Percentiles rank a stretch among this genome's conserved stretches.
These are phyloP conservation scores for Mycena metata DNA, from an alignment of 768 basidiomycete genomes.

Conservation along the genomic window DNA sequence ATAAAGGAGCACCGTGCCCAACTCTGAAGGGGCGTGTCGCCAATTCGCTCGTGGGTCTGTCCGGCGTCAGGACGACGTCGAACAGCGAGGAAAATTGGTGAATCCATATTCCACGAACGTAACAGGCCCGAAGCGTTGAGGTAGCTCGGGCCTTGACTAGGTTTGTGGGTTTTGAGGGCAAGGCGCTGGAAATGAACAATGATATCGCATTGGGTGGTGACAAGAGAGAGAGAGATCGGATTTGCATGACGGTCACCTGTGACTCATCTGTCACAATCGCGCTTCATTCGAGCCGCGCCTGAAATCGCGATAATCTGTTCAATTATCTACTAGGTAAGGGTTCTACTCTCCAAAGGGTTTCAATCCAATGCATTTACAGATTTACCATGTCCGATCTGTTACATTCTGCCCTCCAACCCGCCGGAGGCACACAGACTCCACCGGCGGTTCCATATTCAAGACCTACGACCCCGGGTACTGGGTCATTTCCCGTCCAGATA, in stretches of 20 bases:
- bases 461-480: slow-evolving; percentile 63
- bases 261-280: too few relatives aligned
- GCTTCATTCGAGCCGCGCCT: too few relatives aligned
- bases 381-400: slow-evolving; percentile 26
- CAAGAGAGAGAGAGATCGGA: neutral
- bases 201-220: neutral
- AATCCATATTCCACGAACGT: slow-evolving; percentile 39
- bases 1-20: slow-evolving; percentile 26
- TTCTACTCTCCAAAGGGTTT: too few relatives aligned
- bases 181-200: neutral
- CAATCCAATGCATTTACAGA: neutral
- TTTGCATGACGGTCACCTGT: too few relatives aligned
- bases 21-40: slow-evolving; percentile 35
- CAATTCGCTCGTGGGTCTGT: slow-evolving; percentile 30
- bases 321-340: too few relatives aligned
- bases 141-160: slow-evolving; percentile 39
- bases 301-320: neutral
- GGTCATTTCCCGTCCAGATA: slow-evolving; percentile 45
- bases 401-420: slow-evolving; percentile 26
- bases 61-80: slow-evolving; percentile 36
- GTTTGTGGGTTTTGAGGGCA: slow-evolving; percentile 27
- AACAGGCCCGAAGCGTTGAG: slow-evolving; percentile 37
- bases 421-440: slow-evolving; percentile 26
- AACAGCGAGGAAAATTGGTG: slow-evolving; percentile 30
- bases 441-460: slow-evolving; percentile 64